These are phyloP conservation scores for Tylopilus orsonianus DNA, from an alignment of 1,284 basidiomycete species.

Conservation along the genomic window DNA sequence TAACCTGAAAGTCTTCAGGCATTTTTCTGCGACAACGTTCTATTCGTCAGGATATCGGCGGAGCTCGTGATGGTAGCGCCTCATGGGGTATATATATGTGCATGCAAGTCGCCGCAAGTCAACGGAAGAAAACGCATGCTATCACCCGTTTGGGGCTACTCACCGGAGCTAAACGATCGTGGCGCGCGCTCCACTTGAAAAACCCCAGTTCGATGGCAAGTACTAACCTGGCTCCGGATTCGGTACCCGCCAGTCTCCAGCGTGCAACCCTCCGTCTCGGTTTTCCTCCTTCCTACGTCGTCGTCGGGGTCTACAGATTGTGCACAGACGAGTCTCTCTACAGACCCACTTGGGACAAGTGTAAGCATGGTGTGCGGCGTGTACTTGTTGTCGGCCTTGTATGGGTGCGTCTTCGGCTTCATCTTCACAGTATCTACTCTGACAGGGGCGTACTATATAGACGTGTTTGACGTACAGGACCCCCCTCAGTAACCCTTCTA, in stretches of 20 bases:
- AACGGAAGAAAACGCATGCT: too few relatives aligned
- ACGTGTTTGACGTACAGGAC: constrained; percentile 60
- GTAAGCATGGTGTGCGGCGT: constrained; percentile 61
- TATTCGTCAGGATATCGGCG: neutral
- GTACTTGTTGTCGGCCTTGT: constrained; percentile 60
- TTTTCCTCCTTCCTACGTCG: constrained; percentile 72
- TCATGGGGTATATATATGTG: neutral
- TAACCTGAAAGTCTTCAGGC: neutral
- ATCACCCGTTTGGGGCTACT: neutral
- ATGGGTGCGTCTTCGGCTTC: constrained; percentile 54
- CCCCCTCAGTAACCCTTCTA: constrained; percentile 57
- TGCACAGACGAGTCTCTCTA: constrained; percentile 65
- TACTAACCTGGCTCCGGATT: constrained; percentile 11
- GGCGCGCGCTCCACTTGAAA: too few relatives aligned
- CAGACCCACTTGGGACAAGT: constrained; percentile 74
- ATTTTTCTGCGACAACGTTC: neutral
- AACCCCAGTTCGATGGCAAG: too few relatives aligned
- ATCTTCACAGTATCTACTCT: neutral
- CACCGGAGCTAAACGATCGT: too few relatives aligned
- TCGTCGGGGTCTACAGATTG: constrained; percentile 74
- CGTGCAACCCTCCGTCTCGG: constrained; percentile 57
- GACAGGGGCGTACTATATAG: constrained; percentile 39
- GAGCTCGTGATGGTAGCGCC: neutral
- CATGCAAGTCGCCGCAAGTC: too few relatives aligned
- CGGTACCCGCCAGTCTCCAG: constrained; percentile 45